Base-by-base conservation (phyloP, 73 alveolate species). In the Paramecium caudatum region DNA sequence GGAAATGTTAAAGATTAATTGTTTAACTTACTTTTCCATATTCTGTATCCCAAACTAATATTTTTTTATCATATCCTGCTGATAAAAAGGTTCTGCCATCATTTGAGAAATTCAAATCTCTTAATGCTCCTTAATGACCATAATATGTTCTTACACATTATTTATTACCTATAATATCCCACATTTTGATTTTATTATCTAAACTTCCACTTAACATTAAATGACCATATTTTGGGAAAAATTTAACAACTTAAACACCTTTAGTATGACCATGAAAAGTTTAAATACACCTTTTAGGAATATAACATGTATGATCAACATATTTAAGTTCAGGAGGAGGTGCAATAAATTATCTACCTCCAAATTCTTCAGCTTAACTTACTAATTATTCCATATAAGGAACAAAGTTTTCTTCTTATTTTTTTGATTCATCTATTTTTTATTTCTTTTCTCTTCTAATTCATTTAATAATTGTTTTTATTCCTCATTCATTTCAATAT, bases 1-100 rank as follows among this genome's bases (percentile, higher is more conserved):
- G 99, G n/a, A 97, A 93, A 91, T 96, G 97, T 74, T 95, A 93
- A 50, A 95, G 84, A 55, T 95, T 94, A 55, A 95, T 96, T 5
- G 98, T 91, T 50, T 95, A 69, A 47, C 95, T 94, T 2, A 95
- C 98, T 93, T 98, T 97, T 7, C 99, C 99, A 23, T 99, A 96
- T 92, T 98, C 99, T 3, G 99, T 98, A 82, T 98, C 99, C 99
- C 99, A 98, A 61, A 86, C 93, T 47, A 94, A 92, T 1, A 96
- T 93, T 27, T 94, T 93, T 93, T 94, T 98, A 94, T 98, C 99
- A 94, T 95, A 97, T 19, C 97, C 96, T 10, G 98, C 96, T 37
- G 97, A 90, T 55, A 98, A 82, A 93, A 98, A 98, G 48, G 94
- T 92, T 55, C 96, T 94, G 34, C 99, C 99, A 94, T 96, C 99